Percentiles rank a stretch among this genome's conserved stretches.
These are phyloP conservation scores for Ophiocordyceps robertsii DNA, from an alignment of 2,329 filamentous ascomycete species.

Conservation along the genomic window DNA sequence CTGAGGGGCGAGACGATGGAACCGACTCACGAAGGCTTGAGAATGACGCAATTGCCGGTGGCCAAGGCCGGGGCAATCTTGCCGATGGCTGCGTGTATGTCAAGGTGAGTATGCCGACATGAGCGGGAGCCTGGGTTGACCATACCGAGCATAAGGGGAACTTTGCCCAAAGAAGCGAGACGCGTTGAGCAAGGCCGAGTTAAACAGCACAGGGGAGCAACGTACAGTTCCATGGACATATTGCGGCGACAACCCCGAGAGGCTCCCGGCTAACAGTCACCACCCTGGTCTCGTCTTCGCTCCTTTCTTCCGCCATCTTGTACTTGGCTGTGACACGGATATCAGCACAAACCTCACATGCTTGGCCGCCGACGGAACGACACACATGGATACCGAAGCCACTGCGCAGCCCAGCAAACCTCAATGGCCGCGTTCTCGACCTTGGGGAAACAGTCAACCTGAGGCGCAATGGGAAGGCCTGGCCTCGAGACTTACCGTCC, in stretches of 20 bases:
- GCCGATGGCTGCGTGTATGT: slow-evolving; percentile 25
- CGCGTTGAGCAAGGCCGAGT: too few species aligned
- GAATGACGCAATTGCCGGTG: slow-evolving; percentile 28
- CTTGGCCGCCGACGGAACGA: background rate
- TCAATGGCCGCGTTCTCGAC: slow-evolving; percentile 1
- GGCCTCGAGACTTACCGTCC: background rate
- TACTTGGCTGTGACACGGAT: too few species aligned
- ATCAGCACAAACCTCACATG: background rate
- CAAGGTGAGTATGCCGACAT: too few species aligned
- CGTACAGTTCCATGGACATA: slow-evolving; percentile 42
- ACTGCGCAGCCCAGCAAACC: background rate
- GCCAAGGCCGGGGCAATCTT: slow-evolving; percentile 42
- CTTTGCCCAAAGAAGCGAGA: slow-evolving; percentile 10
- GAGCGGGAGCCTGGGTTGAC: too few species aligned
- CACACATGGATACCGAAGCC: slow-evolving; percentile 1
- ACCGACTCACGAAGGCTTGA: slow-evolving; percentile 31
- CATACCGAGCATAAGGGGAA: slow-evolving; percentile 7
- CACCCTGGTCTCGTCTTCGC: background rate
- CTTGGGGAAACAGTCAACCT: background rate
- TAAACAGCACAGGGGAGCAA: too few species aligned
- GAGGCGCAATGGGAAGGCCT: too few species aligned
- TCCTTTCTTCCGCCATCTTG: background rate
- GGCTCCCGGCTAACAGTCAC: slow-evolving; percentile 8
- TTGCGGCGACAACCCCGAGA: slow-evolving; percentile 24
- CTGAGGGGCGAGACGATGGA: too few species aligned